Conservation (phyloP, 768 basidiomycete species). For the Xerocomus potaroensis region DNA sequence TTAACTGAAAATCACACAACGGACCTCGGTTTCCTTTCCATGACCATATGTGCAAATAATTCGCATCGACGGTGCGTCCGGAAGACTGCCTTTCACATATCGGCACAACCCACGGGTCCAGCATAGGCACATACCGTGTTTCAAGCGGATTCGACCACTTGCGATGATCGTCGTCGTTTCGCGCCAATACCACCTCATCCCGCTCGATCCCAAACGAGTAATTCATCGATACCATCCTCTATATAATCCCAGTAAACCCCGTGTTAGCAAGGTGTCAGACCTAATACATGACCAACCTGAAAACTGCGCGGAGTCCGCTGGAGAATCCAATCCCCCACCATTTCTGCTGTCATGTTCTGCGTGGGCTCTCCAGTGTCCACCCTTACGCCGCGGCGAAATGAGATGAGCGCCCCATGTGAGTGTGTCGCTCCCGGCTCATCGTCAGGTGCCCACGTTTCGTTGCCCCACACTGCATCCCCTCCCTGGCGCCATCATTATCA, state of each 20-base stretch:
- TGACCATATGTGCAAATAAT: slow-evolving; percentile 93
- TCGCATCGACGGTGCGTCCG: slow-evolving; percentile 87
- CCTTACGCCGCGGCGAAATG: slow-evolving; percentile 52
- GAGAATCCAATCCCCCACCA: slow-evolving; percentile 75
- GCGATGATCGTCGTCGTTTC: slow-evolving; percentile 66
- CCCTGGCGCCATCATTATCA: slow-evolving; percentile 48
- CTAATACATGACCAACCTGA: slow-evolving; percentile 45
- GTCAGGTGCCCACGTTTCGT: slow-evolving; percentile 71
- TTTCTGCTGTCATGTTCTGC: slow-evolving; percentile 73
- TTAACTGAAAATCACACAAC: slow-evolving; percentile 11
- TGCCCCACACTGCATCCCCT: slow-evolving; percentile 82
- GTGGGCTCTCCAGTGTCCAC: slow-evolving; percentile 13
- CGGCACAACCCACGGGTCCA: background rate
- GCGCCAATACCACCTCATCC: slow-evolving; percentile 55
- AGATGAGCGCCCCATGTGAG: slow-evolving; percentile 78
- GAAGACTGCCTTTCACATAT: slow-evolving; percentile 48
- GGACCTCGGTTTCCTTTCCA: slow-evolving; percentile 91
- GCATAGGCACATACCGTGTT: slow-evolving; percentile 44
- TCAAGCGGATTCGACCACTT: slow-evolving; percentile 96
- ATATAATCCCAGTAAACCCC: background rate
- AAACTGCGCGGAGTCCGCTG: slow-evolving; percentile 80
- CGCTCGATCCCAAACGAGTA: slow-evolving; percentile 89
- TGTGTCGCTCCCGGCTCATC: slow-evolving; percentile 51
- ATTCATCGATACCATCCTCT: slow-evolving; percentile 51
- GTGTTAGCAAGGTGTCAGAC: background rate